These are phyloP conservation scores for Penicillium argentinense DNA, from an alignment of 495 filamentous ascomycete genomes.

Conservation along the genomic window DNA sequence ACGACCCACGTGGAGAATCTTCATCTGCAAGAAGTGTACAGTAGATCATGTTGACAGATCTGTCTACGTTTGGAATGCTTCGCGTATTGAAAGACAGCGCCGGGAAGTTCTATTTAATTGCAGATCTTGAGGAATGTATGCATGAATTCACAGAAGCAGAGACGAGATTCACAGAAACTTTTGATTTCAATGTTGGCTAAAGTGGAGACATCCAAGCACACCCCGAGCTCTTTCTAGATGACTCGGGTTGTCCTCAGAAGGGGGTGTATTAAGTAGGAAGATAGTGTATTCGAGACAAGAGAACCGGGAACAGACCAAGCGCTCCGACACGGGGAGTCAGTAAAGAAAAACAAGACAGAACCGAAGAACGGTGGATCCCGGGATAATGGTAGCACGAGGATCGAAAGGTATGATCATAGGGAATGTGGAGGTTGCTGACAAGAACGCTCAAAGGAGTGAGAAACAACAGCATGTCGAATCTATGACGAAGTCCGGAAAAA, in stretches of 20 bases:
- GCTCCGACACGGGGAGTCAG: constrained; percentile 23
- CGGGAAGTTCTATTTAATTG: too few relatives aligned
- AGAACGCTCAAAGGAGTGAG: constrained; percentile 25
- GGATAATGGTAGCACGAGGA: constrained; percentile 11
- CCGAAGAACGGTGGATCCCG: neutral
- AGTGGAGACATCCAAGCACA: constrained; percentile 1
- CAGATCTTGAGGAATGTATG: too few relatives aligned
- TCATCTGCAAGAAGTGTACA: too few relatives aligned
- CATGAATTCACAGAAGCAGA: neutral
- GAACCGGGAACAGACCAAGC: constrained; percentile 2
- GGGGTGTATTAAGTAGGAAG: constrained; percentile 19
- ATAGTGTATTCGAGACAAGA: constrained; percentile 6
- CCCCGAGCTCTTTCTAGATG: neutral
- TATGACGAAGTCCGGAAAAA: constrained; percentile 15
- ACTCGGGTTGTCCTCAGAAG: too few relatives aligned
- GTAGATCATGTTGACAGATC: constrained; percentile 2
- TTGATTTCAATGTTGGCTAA: constrained; percentile 4
- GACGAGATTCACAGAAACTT: constrained; percentile 4
- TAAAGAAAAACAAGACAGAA: neutral
- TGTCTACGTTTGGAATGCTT: neutral
- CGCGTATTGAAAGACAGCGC: too few relatives aligned
- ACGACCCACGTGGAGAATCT: neutral
- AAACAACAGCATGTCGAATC: constrained; percentile 14
- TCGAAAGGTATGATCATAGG: constrained; percentile 14
- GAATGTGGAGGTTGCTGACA: constrained; percentile 24